Conservation (phyloP, 805 yeast genomes). For the Kazachstania viticola region DNA sequence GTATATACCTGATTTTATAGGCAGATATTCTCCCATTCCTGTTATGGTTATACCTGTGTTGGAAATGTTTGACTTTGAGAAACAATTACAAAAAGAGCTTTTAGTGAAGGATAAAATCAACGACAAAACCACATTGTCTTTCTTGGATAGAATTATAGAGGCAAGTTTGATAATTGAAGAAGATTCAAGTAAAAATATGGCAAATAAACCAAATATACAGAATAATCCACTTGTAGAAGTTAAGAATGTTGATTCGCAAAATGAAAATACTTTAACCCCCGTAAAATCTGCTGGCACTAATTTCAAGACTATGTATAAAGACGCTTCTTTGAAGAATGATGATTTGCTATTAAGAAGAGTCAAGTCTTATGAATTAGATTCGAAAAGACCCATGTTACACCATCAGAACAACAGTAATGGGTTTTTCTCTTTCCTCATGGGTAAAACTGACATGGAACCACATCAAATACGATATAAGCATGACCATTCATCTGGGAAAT, state of each 20-base stretch:
- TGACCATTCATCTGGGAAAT: too few relatives aligned
- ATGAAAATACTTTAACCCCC: background rate
- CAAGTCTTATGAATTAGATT: background rate
- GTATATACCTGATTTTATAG: conserved; percentile 15
- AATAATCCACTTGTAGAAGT: background rate
- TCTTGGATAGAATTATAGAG: too few relatives aligned
- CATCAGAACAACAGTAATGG: background rate
- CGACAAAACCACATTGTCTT: background rate
- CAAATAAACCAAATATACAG: background rate
- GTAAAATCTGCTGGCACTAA: background rate
- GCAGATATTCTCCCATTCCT: conserved; percentile 21
- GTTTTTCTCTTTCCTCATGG: background rate
- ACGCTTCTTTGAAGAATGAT: background rate
- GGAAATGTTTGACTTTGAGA: conserved; percentile 20
- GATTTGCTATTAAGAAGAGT: background rate
- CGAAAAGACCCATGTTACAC: too few relatives aligned
- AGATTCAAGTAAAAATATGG: too few relatives aligned
- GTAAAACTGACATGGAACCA: too few relatives aligned
- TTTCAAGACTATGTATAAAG: too few relatives aligned
- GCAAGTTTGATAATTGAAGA: too few relatives aligned
- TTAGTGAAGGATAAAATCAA: background rate
- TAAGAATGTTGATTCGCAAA: too few relatives aligned
- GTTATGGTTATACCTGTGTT: conserved; percentile 21
- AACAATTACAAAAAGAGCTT: conserved; percentile 4
- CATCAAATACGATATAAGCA: too few relatives aligned